A percentile compares a stretch with the other conserved stretches of the same genome.
Conservation (phyloP, 768 basidiomycete genomes). For the Gloeophyllum trabeum region DNA sequence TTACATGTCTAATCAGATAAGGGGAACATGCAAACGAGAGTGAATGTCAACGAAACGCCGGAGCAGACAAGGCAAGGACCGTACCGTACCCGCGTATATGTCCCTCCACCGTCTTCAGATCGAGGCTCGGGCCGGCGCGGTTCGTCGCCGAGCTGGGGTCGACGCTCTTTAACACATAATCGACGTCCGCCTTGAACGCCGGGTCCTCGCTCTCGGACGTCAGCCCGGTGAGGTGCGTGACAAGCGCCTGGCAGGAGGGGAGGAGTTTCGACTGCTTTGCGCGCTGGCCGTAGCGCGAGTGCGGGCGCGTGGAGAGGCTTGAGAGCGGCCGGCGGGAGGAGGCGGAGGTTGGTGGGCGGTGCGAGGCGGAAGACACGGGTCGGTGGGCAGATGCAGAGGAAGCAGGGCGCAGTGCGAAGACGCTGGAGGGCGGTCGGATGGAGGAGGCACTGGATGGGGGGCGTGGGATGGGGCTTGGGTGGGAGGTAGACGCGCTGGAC, state of each 20-base stretch:
- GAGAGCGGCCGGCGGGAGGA: slow-evolving; percentile 16
- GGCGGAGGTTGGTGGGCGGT: slow-evolving; percentile 17
- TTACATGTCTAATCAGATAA: slow-evolving; percentile 31
- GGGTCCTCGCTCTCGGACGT: slow-evolving; percentile 28
- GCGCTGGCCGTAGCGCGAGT: slow-evolving; percentile 15
- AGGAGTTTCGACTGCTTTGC: slow-evolving; percentile 18
- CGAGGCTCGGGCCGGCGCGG: slow-evolving; percentile 47
- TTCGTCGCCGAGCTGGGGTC: slow-evolving; percentile 35
- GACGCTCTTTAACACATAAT: slow-evolving; percentile 46
- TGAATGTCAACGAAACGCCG: background rate
- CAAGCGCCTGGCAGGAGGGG: slow-evolving; percentile 44
- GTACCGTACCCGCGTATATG: slow-evolving; percentile 41
- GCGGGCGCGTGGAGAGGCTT: slow-evolving; percentile 34
- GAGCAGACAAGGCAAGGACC: background rate
- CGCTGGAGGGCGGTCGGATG: slow-evolving; percentile 24
- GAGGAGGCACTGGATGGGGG: background rate
- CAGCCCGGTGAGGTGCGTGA: slow-evolving; percentile 16
- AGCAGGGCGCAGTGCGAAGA: slow-evolving; percentile 21
- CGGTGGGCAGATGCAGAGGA: slow-evolving; percentile 31
- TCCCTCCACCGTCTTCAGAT: slow-evolving; percentile 42
- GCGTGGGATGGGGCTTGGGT: slow-evolving; percentile 30
- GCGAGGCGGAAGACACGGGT: slow-evolving; percentile 12
- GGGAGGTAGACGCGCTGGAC: slow-evolving; percentile 35
- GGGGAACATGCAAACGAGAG: slow-evolving; percentile 4
- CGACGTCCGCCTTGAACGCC: slow-evolving; percentile 36